These are phyloP conservation scores for Macrolepiota dolichaula DNA, from an alignment of 768 basidiomycete species.

Conservation along the genomic window DNA sequence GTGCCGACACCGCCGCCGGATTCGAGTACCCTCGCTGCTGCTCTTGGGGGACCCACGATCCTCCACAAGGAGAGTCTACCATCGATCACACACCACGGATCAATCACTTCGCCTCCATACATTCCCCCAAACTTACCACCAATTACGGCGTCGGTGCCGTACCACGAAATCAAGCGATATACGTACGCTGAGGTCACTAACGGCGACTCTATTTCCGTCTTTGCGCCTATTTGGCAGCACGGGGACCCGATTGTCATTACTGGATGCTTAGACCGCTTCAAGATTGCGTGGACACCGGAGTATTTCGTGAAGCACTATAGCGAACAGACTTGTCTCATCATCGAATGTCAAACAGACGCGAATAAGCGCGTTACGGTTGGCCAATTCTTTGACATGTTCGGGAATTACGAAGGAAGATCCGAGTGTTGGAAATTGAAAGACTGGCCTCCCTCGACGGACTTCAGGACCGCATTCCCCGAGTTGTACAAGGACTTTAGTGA, in stretches of 20 bases:
- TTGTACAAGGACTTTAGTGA: conserved; percentile 82
- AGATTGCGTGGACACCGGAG: conserved; percentile 76
- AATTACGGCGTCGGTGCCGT: conserved; percentile 33
- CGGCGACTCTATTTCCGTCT: conserved; percentile 31
- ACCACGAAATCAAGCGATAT: conserved; percentile 43
- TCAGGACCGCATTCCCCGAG: conserved; percentile 78
- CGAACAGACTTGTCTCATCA: conserved; percentile 60
- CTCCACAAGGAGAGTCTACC: conserved; percentile 3
- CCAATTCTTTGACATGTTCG: conserved; percentile 80
- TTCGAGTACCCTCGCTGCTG: conserved; percentile 1
- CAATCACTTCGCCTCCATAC: conserved; percentile 12
- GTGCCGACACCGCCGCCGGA: conserved; percentile 10
- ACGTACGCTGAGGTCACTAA: conserved; percentile 49
- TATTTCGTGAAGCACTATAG: conserved; percentile 74
- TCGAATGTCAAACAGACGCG: conserved; percentile 78
- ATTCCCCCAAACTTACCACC: conserved; percentile 23
- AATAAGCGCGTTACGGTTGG: conserved; percentile 63
- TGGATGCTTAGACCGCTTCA: conserved; percentile 57
- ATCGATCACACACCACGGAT: background rate
- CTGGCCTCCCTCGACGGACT: conserved; percentile 89
- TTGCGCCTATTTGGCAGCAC: conserved; percentile 65
- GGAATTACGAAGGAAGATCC: conserved; percentile 53
- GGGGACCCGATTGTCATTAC: conserved; percentile 82
- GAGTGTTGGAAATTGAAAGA: conserved; percentile 85
- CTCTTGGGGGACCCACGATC: background rate